phyloP scores from a whole-genome alignment of 495 filamentous ascomycete genomes.

The Trichoderma gamsii region DNA sequence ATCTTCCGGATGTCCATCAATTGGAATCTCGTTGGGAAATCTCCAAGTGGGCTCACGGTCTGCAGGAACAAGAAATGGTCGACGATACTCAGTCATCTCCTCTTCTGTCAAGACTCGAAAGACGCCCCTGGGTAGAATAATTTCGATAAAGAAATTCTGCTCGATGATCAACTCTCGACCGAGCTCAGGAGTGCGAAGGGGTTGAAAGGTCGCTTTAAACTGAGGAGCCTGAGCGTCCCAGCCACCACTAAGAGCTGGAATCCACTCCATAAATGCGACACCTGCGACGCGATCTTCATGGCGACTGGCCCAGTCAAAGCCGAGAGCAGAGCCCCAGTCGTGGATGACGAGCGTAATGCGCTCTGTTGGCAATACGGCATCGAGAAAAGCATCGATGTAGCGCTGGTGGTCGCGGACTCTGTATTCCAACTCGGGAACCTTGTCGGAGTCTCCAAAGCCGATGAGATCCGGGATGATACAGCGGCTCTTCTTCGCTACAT shows the following conservation, averaged over 20 bases:
- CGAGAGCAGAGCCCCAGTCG: not conserved
- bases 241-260: not conserved
- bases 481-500: not conserved
- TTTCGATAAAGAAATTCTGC: not conserved
- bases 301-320: not conserved
- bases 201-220: not conserved
- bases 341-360: constrained; percentile 5
- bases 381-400: constrained; percentile 6
- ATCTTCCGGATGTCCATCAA: not conserved
- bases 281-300: not conserved
- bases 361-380: not conserved
- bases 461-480: not conserved
- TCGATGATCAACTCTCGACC: not conserved
- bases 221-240: not conserved
- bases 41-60: constrained; percentile 1
- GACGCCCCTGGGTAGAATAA: not conserved
- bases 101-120: not conserved
- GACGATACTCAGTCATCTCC: not conserved
- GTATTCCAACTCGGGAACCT: not conserved
- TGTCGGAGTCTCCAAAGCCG: constrained; percentile 4
- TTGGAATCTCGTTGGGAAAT: constrained; percentile 4
- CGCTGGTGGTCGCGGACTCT: not conserved
- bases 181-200: not conserved
- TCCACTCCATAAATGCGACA: not conserved
- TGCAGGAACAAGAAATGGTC: not conserved